Evolutionary conservation across 2,329 filamentous ascomycete species (phyloP).

Genomic region (Albifimbria verrucaria): DNA sequence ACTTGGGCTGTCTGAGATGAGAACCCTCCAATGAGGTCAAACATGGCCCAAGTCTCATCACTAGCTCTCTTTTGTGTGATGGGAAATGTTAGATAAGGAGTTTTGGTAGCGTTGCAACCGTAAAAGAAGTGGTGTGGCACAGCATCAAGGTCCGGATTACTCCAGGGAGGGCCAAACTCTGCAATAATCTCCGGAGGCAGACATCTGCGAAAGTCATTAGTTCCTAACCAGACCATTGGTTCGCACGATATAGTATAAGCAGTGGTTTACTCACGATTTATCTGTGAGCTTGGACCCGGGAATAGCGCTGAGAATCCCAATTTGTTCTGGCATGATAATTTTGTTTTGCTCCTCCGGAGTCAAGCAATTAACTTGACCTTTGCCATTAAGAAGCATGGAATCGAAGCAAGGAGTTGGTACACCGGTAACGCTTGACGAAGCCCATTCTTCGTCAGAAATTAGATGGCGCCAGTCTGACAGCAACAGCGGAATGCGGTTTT

Average conservation of each 20-base stretch:
- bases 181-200: neutral
- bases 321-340: conserved; percentile 29
- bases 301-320: conserved; percentile 21
- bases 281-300: conserved; percentile 33
- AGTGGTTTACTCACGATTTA: conserved; percentile 30
- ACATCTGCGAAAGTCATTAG: neutral
- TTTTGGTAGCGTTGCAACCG: neutral
- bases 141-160: neutral
- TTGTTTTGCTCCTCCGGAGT: conserved; percentile 38
- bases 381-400: conserved; percentile 60
- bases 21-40: neutral
- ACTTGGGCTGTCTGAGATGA: conserved; percentile 13
- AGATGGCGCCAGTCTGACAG: conserved; percentile 55
- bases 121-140: neutral
- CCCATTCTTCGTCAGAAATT: conserved; percentile 44
- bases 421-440: conserved; percentile 39
- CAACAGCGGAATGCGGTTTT: conserved; percentile 42
- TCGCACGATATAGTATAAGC: neutral
- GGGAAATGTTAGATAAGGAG: neutral
- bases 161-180: neutral
- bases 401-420: conserved; percentile 56
- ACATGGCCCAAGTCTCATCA: neutral
- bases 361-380: conserved; percentile 53
- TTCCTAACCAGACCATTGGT: neutral
- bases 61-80: neutral